Evolutionary conservation across 768 basidiomycete genomes (phyloP).

Genomic region (Boletus subcaerulescens): DNA sequence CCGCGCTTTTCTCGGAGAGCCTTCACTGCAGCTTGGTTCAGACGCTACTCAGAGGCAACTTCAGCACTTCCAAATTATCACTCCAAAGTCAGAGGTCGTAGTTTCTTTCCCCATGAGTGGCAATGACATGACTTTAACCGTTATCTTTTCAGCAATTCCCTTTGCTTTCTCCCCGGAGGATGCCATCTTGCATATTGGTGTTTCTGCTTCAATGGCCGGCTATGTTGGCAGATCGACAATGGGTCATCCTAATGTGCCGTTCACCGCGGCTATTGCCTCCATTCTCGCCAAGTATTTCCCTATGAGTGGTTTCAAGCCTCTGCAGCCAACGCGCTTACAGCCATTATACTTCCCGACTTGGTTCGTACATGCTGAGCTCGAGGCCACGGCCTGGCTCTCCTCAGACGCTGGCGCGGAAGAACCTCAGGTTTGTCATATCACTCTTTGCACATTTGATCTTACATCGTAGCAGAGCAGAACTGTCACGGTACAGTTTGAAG

Average conservation of each 20-base stretch:
- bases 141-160: conserved; percentile 42
- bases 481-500: conserved; percentile 35
- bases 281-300: conserved; percentile 38
- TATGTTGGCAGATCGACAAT: conserved; percentile 18
- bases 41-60: conserved; percentile 20
- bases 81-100: conserved; percentile 40
- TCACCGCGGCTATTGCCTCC: conserved; percentile 28
- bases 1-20: conserved; percentile 3
- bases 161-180: conserved; percentile 47
- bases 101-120: conserved; percentile 1
- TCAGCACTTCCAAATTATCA: conserved; percentile 23
- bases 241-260: conserved; percentile 12
- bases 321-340: conserved; percentile 45
- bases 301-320: conserved; percentile 35
- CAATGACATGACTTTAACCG: conserved; percentile 6
- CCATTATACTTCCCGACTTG: conserved; percentile 64
- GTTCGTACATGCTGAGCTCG: conserved; percentile 55
- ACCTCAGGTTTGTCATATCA: conserved; percentile 21
- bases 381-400: conserved; percentile 33
- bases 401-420: conserved; percentile 21
- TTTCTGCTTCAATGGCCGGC: conserved; percentile 32
- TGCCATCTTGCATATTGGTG: conserved; percentile 40
- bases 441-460: conserved; percentile 1
- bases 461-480: conserved; percentile 28
- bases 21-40: background rate